Evolutionary conservation across 306 rosid genomes (phyloP), one percentile per base, ranked within the genome.

Genomic region (Mimosa bimucronata): DNA sequence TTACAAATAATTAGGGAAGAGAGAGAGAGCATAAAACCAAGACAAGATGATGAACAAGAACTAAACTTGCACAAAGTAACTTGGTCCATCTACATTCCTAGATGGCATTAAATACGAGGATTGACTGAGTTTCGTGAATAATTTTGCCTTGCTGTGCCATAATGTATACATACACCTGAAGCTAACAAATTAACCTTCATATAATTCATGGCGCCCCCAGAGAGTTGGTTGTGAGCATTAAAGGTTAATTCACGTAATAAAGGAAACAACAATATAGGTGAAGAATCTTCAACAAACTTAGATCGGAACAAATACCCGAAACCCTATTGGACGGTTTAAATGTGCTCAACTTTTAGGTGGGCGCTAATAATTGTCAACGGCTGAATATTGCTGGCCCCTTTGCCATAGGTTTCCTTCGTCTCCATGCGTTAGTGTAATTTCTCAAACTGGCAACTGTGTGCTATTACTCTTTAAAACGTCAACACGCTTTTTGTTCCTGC

Each of bases 201-300:
- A 46, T 16, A 66, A 66, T 66, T 41, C 72, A 66, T 66, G 72
- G 41, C 14, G 9, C 41, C 42, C 71, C 4, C 8, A 40, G 52
- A 68, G 31, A 68, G 61, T 30, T 71, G 1, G 76, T 46, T 71
- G 61, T 15, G n/a, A 45, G 61, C 60, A 71, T 45, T 71, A 46
- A 71, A 71, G 25, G 45, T 46, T 4, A 30, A 31, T 28, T 66
- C 26, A 66, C 14, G 16, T 18, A 37, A 34, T 13, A 7, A 8
- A 37, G 25, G 29, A 41, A 37, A 31, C 34, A 11, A 12, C 66
- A 9, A 5, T 8, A 57, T 23, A 57, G 64, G 30, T 21, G 64
- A 57, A 2, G 64, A 15, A 14, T 30, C 21, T n/a, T 5, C 28
- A 9, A 19, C 45, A 66, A 66, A 37, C 28, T 66, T 38, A 9